These are phyloP conservation scores for Immersiporthe knoxdaviesiana DNA, from an alignment of 2,329 filamentous ascomycete species.

Conservation along the genomic window DNA sequence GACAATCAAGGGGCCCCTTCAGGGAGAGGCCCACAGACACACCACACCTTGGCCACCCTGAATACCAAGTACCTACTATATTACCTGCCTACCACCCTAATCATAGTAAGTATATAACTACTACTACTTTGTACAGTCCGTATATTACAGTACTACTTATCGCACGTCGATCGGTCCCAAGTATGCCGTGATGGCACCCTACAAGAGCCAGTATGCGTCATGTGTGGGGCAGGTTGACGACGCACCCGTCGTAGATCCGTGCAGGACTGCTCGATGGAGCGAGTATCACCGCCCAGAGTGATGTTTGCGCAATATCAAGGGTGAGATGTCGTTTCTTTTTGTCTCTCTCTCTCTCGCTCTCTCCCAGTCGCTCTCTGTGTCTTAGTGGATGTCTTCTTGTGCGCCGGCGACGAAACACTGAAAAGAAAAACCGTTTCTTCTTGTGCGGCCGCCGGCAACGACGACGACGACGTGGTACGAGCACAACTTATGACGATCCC, in stretches of 20 bases:
- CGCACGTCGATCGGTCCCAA: constrained; percentile 5
- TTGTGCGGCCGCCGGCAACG: background rate
- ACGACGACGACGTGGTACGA: background rate
- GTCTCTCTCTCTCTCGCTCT: background rate
- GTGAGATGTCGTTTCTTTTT: constrained; percentile 2
- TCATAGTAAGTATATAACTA: too few relatives aligned
- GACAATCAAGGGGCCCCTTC: background rate
- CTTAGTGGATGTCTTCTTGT: too few relatives aligned
- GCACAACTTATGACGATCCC: background rate
- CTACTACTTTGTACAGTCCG: too few relatives aligned
- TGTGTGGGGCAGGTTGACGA: constrained; percentile 29
- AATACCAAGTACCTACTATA: background rate
- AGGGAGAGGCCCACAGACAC: background rate
- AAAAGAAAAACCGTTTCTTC: background rate
- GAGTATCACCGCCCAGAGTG: background rate
- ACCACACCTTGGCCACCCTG: background rate
- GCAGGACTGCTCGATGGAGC: background rate
- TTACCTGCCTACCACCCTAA: too few relatives aligned
- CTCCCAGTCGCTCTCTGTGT: too few relatives aligned
- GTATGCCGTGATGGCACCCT: constrained; percentile 19
- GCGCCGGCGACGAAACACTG: constrained; percentile 1
- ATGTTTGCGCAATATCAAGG: constrained; percentile 10
- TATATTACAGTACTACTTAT: background rate
- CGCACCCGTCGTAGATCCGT: constrained; percentile 16
- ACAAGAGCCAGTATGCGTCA: constrained; percentile 22